phyloP scores from a whole-genome alignment of 1,284 basidiomycete genomes.

The Ganoderma multipileum region DNA sequence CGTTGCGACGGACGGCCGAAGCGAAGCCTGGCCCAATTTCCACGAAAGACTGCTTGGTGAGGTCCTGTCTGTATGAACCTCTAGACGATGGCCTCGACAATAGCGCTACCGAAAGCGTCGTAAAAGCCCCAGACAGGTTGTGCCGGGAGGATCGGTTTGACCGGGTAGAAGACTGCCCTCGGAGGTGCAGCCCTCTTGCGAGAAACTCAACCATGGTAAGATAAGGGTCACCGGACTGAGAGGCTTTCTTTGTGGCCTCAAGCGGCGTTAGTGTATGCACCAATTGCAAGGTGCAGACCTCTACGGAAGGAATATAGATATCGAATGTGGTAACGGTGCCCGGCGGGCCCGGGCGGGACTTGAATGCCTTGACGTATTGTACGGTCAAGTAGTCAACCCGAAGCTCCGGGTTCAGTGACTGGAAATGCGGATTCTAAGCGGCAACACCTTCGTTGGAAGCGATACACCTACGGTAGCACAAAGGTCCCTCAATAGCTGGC shows the following conservation, averaged over 20 bases:
- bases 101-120: constrained; percentile 17
- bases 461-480: constrained; percentile 30
- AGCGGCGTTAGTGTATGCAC: constrained; percentile 3
- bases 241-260: background rate
- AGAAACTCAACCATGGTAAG: constrained; percentile 20
- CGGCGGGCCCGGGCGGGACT: background rate
- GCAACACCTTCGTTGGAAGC: background rate
- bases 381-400: constrained; percentile 38
- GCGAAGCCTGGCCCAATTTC: constrained; percentile 21
- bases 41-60: constrained; percentile 15
- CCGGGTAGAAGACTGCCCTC: constrained; percentile 6
- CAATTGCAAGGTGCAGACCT: constrained; percentile 30
- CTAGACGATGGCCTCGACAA: constrained; percentile 13
- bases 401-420: constrained; percentile 40
- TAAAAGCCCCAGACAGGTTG: constrained; percentile 12
- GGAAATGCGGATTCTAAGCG: background rate
- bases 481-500: constrained; percentile 30
- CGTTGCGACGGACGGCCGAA: constrained; percentile 7
- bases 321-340: constrained; percentile 28
- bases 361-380: constrained; percentile 32
- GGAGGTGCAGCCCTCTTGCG: constrained; percentile 6
- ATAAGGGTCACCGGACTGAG: constrained; percentile 9
- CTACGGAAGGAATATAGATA: constrained; percentile 25
- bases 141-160: background rate
- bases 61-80: constrained; percentile 21